Conservation (phyloP, 169 alveolate genomes). For the Plasmodium coatneyi region DNA sequence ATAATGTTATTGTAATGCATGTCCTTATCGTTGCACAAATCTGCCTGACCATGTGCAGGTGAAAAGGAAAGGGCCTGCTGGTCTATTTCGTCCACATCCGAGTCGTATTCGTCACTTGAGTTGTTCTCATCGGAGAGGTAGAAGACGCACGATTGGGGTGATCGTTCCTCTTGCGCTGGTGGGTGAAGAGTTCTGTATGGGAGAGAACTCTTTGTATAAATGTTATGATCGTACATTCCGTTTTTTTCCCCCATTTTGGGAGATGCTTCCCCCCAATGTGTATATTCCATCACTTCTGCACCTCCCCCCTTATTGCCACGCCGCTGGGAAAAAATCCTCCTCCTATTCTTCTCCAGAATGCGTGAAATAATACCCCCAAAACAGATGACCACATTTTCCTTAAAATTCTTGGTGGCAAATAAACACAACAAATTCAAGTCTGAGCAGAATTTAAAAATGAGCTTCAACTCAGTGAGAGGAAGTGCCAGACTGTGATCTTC, state of each 20-base stretch:
- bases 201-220: neutral
- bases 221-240: neutral
- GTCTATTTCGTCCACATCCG: conserved; percentile 30
- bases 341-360: conserved; percentile 46
- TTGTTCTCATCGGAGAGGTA: conserved; percentile 45
- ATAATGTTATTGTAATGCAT: conserved; percentile 18
- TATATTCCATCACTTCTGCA: neutral
- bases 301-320: neutral
- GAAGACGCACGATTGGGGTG: neutral
- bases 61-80: neutral
- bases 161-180: neutral
- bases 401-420: conserved; percentile 65
- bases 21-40: neutral
- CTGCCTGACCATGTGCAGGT: neutral
- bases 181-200: neutral
- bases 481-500: conserved; percentile 56
- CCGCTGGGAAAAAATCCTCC: neutral
- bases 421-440: conserved; percentile 55
- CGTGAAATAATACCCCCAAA: conserved; percentile 42
- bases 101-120: conserved; percentile 53
- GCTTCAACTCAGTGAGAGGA: conserved; percentile 36
- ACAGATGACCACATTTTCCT: conserved; percentile 40
- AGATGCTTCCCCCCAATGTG: neutral
- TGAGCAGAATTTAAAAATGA: conserved; percentile 51
- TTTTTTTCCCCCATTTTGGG: neutral